These are phyloP conservation scores for Actinomortierella wolfii DNA, from an alignment of 371 early-diverging fungal genomes.

Conservation along the genomic window DNA sequence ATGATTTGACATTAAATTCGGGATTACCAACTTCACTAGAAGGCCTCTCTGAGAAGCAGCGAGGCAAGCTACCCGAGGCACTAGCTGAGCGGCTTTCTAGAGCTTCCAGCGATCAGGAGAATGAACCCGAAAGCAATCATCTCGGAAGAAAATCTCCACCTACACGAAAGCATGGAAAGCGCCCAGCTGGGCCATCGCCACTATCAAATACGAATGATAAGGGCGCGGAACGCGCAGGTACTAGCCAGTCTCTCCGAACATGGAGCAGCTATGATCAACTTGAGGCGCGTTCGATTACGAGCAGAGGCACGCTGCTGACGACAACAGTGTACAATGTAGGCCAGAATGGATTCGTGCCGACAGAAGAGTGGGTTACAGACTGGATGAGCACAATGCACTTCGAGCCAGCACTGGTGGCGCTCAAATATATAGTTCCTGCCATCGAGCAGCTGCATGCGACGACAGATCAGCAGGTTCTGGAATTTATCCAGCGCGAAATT, in stretches of 20 bases:
- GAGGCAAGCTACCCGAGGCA: constrained; percentile 55
- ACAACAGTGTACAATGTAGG: constrained; percentile 24
- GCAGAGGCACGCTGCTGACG: neutral
- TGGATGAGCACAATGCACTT: constrained; percentile 62
- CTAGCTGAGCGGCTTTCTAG: constrained; percentile 5
- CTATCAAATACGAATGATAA: no score
- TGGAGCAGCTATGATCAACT: no score
- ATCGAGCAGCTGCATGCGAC: constrained; percentile 59
- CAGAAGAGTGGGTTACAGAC: constrained; percentile 53
- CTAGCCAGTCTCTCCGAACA: no score
- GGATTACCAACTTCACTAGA: neutral
- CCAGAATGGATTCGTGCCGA: constrained; percentile 55
- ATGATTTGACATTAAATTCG: constrained; percentile 1
- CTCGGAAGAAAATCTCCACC: neutral
- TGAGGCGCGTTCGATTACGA: no score
- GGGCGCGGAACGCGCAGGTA: no score
- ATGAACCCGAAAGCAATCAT: neutral
- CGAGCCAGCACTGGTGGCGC: constrained; percentile 58
- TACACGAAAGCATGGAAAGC: no score
- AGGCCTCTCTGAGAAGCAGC: constrained; percentile 64
- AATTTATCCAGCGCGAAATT: constrained; percentile 13
- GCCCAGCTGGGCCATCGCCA: no score
- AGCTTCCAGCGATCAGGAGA: neutral
- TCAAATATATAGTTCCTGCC: constrained; percentile 63
- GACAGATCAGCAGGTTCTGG: constrained; percentile 30